These are phyloP conservation scores for Rosa lucieae DNA, from an alignment of 306 rosid species.

Conservation along the genomic window DNA sequence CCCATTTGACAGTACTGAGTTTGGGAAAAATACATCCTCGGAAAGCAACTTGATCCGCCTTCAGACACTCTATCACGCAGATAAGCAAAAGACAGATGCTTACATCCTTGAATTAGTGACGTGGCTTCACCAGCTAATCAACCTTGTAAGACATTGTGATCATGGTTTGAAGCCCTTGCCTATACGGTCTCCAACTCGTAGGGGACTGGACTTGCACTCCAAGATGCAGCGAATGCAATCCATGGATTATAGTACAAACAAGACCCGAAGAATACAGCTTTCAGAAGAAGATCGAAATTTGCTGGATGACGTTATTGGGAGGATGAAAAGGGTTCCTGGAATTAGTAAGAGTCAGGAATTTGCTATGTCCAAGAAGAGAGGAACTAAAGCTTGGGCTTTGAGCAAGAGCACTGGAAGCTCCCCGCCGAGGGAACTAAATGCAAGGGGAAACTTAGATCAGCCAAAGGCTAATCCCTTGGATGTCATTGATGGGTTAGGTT, in stretches of 20 bases:
- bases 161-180: slow-evolving; percentile 48
- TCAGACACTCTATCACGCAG: slow-evolving; percentile 81
- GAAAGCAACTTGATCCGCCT: slow-evolving; percentile 59
- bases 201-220: slow-evolving; percentile 52
- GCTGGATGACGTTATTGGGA: slow-evolving; percentile 53
- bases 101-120: slow-evolving; percentile 68
- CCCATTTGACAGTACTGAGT: slow-evolving; percentile 53
- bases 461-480: slow-evolving; percentile 41
- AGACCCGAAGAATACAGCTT: slow-evolving; percentile 34
- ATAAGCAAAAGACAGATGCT: slow-evolving; percentile 65
- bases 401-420: slow-evolving; percentile 67
- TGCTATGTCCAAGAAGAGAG: slow-evolving; percentile 33
- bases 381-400: slow-evolving; percentile 26
- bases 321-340: slow-evolving; percentile 40
- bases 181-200: slow-evolving; percentile 54
- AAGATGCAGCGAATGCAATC: slow-evolving; percentile 53
- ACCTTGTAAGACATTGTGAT: slow-evolving; percentile 56
- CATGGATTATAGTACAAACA: slow-evolving; percentile 18
- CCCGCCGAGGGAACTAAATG: slow-evolving; percentile 38
- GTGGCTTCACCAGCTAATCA: slow-evolving; percentile 65
- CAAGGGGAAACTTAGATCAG: slow-evolving; percentile 21
- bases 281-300: slow-evolving; percentile 56
- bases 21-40: slow-evolving; percentile 40
- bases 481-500: slow-evolving; percentile 60
- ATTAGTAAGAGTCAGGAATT: slow-evolving; percentile 69